Evolutionary conservation across 306 rosid species (phyloP).

Genomic region (Cicer arietinum): DNA sequence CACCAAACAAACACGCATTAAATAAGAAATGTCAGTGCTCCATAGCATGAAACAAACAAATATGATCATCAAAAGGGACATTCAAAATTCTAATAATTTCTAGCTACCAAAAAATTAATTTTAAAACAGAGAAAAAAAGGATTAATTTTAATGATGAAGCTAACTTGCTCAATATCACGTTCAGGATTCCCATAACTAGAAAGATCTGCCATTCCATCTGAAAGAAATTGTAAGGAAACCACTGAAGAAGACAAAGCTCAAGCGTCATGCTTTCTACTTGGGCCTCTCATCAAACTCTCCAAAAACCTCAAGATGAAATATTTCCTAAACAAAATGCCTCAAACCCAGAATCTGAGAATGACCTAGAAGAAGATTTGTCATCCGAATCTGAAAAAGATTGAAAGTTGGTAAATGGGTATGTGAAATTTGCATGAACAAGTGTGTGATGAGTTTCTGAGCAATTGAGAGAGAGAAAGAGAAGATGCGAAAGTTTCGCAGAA

Average conservation of each 20-base stretch:
- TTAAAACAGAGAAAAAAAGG: not conserved
- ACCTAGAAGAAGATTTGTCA: slow-evolving; percentile 39
- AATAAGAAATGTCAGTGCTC: not conserved
- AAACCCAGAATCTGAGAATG: not conserved
- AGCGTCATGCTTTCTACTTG: slow-evolving; percentile 67
- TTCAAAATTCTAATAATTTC: not conserved
- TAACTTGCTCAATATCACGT: slow-evolving; percentile 80
- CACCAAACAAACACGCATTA: not conserved
- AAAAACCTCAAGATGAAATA: slow-evolving; percentile 36
- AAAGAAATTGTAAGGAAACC: slow-evolving; percentile 58
- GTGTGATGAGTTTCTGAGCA: slow-evolving; percentile 38
- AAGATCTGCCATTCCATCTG: slow-evolving; percentile 99
- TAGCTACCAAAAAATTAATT: not conserved
- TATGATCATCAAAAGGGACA: not conserved
- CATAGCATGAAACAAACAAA: slow-evolving; percentile 4
- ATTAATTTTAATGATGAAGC: slow-evolving; percentile 46
- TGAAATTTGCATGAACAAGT: slow-evolving; percentile 39
- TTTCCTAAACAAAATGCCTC: slow-evolving; percentile 11
- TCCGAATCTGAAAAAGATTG: slow-evolving; percentile 28
- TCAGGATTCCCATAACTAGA: slow-evolving; percentile 62
- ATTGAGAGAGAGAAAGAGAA: slow-evolving; percentile 49
- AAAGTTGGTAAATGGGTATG: slow-evolving; percentile 31
- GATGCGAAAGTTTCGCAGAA: slow-evolving; percentile 60
- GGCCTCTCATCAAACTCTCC: slow-evolving; percentile 81
- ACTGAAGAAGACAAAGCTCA: slow-evolving; percentile 60